Percentiles rank a stretch among this genome's conserved stretches.
Evolutionary conservation across 208 protist species (phyloP).

Genomic region (Leishmania arabica): DNA sequence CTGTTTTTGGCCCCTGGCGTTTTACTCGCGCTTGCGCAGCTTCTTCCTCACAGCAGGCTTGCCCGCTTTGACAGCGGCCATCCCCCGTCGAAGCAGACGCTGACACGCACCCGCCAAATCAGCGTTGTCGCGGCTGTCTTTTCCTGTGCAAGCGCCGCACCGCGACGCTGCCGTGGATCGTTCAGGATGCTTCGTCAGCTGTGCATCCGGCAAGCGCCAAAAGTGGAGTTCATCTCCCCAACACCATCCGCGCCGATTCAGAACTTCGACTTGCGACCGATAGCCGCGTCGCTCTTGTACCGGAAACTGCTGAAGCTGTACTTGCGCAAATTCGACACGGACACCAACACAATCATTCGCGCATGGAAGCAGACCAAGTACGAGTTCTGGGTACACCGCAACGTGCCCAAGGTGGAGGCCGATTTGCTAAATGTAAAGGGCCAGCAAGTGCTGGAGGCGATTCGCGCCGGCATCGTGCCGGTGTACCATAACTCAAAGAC

Average conservation of each 20-base stretch:
- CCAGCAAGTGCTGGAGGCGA: constrained; percentile 77
- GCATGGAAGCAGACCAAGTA: constrained; percentile 91
- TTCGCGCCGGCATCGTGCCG: constrained; percentile 75
- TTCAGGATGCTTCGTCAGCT: constrained; percentile 24
- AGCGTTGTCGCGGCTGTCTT: background rate
- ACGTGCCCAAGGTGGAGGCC: constrained; percentile 48
- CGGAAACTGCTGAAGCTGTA: constrained; percentile 83
- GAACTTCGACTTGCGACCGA: constrained; percentile 51
- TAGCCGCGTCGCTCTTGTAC: constrained; percentile 71
- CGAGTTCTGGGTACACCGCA: constrained; percentile 78
- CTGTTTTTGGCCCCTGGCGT: background rate
- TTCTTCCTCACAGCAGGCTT: background rate
- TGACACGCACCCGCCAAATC: background rate
- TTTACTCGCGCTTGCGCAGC: background rate
- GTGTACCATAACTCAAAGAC: constrained; percentile 75
- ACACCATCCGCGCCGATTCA: constrained; percentile 60
- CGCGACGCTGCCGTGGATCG: background rate
- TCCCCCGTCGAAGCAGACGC: too few relatives aligned
- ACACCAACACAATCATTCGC: constrained; percentile 78
- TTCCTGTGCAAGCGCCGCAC: background rate
- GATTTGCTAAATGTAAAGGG: constrained; percentile 74
- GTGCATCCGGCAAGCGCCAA: constrained; percentile 31
- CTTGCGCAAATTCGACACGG: constrained; percentile 88
- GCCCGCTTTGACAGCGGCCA: background rate
- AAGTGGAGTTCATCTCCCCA: constrained; percentile 76